Conservation (phyloP, 1,284 basidiomycete genomes). For the Trichosporon sp. region DNA sequence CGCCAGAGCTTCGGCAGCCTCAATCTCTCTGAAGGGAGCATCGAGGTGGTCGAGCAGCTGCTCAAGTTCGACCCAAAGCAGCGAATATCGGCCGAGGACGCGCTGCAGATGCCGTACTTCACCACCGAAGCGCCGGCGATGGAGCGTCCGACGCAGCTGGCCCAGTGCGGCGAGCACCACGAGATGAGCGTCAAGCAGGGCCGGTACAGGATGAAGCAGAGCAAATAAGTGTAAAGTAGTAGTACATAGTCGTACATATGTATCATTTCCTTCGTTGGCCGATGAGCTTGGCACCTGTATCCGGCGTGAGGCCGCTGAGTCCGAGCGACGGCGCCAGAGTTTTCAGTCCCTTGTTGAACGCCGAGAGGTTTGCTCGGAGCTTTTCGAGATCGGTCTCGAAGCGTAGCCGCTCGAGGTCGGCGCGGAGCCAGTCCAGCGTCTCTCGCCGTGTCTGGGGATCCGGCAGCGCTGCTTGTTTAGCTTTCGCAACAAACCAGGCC, state of each 20-base stretch:
- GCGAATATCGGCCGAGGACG: conserved; percentile 72
- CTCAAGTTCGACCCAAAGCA: conserved; percentile 75
- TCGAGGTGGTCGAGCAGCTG: conserved; percentile 76
- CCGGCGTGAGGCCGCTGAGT: conserved; percentile 26
- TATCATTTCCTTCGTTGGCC: conserved; percentile 17
- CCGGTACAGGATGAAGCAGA: conserved; percentile 4
- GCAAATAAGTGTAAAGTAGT: conserved; percentile 2
- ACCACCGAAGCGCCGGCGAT: conserved; percentile 66
- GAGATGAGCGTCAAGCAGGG: conserved; percentile 44
- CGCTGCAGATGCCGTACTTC: conserved; percentile 79
- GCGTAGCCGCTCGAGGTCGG: conserved; percentile 38
- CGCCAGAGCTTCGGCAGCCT: conserved; percentile 75
- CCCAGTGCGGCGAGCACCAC: conserved; percentile 43
- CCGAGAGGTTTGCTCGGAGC: conserved; percentile 5
- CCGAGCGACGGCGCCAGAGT: conserved; percentile 33
- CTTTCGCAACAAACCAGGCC: background rate
- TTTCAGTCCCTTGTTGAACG: conserved; percentile 36
- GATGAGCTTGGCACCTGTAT: conserved; percentile 31
- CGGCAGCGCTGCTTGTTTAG: conserved; percentile 37
- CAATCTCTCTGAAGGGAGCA: conserved; percentile 65
- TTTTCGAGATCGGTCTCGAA: conserved; percentile 34
- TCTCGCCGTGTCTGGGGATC: conserved; percentile 41
- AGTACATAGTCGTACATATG: conserved; percentile 1
- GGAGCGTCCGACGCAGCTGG: conserved; percentile 64
- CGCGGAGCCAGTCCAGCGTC: conserved; percentile 44